Base-by-base conservation (phyloP, 495 filamentous ascomycete species). In the Trichoderma reesei region DNA sequence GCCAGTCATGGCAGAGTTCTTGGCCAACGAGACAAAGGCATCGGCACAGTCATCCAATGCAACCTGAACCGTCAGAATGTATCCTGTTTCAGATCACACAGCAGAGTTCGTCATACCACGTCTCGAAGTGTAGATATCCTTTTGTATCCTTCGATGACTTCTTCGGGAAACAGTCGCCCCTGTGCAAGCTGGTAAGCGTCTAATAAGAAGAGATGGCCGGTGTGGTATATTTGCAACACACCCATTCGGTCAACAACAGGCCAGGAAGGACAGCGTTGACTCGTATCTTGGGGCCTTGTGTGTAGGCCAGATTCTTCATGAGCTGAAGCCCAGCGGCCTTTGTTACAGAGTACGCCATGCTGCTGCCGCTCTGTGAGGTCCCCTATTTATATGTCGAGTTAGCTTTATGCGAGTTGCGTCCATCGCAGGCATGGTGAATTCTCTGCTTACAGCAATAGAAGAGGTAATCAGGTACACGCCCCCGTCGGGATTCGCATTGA, bases 201-300 rank as follows among this genome's bases (percentile, higher is more conserved):
- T 16, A 18, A 0, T 6, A 48, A 20, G 7, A 48, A 26, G 16
- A n/a, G 0, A 7, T 10, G 20, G 26, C 10, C 20, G 13, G 20
- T 18, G 5, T 26, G 26, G 26, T 26, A 26, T 26, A 26, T 26
- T 26, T 26, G 26, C 26, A 62, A 73, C 69, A 65, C 65, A 87
- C 87, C 89, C 88, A 91, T 73, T 91, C 88, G 6, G 89, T 92
- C 61, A 87, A 70, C 60, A 91, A 69, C 38, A 90, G 74, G 13
- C 88, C 86, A 4, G 88, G 88, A 56, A 86, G 72, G 0, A 88
- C 80, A 38, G 88, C 86, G 71, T 90, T 90, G 36, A 88, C 75
- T 18, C 88, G 76, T 16, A 86, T 72, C 67, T 89, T 89, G 6
- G 80, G 74, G 1, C 87, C 88, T 67, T 89, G 85, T 0, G 78